Conservation (phyloP, 2,329 filamentous ascomycete species). For the Paracamarosporium sp. region DNA sequence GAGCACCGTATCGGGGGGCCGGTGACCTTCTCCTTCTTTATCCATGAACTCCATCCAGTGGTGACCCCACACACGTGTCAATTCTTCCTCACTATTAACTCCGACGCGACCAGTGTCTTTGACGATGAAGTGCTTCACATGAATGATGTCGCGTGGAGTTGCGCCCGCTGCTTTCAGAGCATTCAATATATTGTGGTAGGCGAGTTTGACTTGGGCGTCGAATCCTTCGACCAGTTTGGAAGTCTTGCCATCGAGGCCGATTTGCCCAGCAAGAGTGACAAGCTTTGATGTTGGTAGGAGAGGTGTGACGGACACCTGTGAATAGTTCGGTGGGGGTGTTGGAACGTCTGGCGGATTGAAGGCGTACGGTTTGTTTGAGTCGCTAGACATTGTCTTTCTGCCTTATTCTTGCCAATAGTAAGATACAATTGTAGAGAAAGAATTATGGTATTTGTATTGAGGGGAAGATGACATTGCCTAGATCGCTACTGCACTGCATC, state of each 20-base stretch:
- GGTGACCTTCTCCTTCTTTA: constrained; percentile 36
- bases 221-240: constrained; percentile 21
- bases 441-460: too few relatives aligned
- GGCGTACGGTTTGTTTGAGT: constrained; percentile 30
- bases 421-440: neutral
- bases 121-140: constrained; percentile 46
- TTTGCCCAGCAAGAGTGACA: constrained; percentile 42
- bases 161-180: constrained; percentile 37
- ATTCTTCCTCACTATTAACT: constrained; percentile 28
- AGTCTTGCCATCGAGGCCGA: constrained; percentile 24
- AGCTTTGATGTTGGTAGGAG: constrained; percentile 35
- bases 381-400: neutral
- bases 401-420: neutral
- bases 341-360: constrained; percentile 38
- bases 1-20: constrained; percentile 46
- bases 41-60: constrained; percentile 47
- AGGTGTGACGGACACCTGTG: constrained; percentile 39
- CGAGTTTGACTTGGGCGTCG: constrained; percentile 33
- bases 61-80: constrained; percentile 40
- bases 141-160: constrained; percentile 42
- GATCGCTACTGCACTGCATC: neutral
- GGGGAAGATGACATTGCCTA: neutral
- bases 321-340: constrained; percentile 36
- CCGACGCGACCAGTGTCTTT: constrained; percentile 36
- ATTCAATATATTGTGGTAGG: constrained; percentile 35